These are phyloP conservation scores for Dendrobium catenatum DNA, from an alignment of 106 monocot genomes.

Conservation along the genomic window DNA sequence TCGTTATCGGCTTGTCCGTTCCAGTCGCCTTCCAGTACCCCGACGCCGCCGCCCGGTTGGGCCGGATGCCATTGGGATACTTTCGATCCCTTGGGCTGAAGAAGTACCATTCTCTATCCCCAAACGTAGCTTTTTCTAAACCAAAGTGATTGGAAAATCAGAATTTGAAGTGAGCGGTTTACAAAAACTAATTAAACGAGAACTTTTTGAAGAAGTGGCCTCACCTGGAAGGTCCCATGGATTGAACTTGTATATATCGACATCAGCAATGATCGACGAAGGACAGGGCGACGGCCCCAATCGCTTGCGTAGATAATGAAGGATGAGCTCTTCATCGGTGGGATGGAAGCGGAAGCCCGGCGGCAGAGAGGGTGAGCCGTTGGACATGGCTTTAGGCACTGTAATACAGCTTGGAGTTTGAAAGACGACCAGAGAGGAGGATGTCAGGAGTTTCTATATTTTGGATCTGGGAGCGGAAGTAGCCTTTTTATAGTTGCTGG, in stretches of 20 bases:
- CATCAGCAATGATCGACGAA: constrained; percentile 37
- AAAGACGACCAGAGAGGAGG: neutral
- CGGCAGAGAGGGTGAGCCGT: constrained; percentile 15
- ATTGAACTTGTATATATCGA: constrained; percentile 52
- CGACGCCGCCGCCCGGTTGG: constrained; percentile 43
- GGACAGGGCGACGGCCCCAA: constrained; percentile 21
- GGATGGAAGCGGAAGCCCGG: constrained; percentile 55
- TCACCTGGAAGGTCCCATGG: constrained; percentile 50
- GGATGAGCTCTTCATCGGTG: constrained; percentile 51
- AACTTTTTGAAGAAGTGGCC: neutral
- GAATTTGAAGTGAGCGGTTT: neutral
- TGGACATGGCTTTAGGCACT: constrained; percentile 7
- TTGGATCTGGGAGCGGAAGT: neutral
- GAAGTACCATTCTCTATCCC: constrained; percentile 53
- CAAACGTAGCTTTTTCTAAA: constrained; percentile 39
- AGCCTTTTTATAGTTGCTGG: neutral
- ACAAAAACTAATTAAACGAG: neutral
- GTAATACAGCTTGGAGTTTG: neutral
- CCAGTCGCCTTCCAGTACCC: constrained; percentile 56
- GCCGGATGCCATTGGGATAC: constrained; percentile 45
- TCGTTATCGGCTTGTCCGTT: constrained; percentile 38
- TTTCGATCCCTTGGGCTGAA: constrained; percentile 49
- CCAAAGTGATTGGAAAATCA: neutral
- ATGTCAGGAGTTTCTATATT: neutral
- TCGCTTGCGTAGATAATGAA: constrained; percentile 40